Evolutionary conservation across 78 protist genomes (phyloP).

Genomic region (Tieghemostelium lacteum): DNA sequence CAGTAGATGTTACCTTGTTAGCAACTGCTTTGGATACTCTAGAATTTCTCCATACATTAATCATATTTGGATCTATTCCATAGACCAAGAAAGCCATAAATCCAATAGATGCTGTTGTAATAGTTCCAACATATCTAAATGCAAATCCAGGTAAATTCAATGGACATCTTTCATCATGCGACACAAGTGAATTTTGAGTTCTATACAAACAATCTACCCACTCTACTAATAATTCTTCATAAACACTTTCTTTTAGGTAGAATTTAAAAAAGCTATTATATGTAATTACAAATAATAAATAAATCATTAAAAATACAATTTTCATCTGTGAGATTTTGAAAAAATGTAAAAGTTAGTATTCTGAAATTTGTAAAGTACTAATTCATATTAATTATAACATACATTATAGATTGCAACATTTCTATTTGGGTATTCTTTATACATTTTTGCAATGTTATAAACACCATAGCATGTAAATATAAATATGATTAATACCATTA

Average conservation of each 20-base stretch:
- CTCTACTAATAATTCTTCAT: background rate
- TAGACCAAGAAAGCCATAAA: background rate
- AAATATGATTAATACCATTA: background rate
- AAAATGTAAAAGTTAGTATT: too few relatives aligned
- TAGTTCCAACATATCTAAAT: background rate
- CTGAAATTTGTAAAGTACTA: too few relatives aligned
- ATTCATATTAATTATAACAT: background rate
- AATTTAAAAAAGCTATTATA: slow-evolving; percentile 1
- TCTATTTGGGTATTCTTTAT: background rate
- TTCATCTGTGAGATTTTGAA: background rate
- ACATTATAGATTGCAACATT: background rate
- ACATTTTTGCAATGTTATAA: background rate
- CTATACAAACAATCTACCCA: background rate
- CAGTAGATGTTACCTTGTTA: background rate
- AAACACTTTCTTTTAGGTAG: background rate
- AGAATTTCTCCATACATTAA: background rate
- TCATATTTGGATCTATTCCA: background rate
- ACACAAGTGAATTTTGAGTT: too few relatives aligned
- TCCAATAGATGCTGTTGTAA: background rate
- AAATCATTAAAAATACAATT: background rate
- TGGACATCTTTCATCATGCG: background rate
- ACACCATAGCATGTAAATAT: background rate
- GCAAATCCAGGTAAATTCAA: background rate
- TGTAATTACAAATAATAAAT: background rate
- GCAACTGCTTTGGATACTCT: background rate